Evolutionary conservation across 208 protist genomes (phyloP), one percentile per base, ranked within the genome.

Genomic region (Phytomonas sp.): DNA sequence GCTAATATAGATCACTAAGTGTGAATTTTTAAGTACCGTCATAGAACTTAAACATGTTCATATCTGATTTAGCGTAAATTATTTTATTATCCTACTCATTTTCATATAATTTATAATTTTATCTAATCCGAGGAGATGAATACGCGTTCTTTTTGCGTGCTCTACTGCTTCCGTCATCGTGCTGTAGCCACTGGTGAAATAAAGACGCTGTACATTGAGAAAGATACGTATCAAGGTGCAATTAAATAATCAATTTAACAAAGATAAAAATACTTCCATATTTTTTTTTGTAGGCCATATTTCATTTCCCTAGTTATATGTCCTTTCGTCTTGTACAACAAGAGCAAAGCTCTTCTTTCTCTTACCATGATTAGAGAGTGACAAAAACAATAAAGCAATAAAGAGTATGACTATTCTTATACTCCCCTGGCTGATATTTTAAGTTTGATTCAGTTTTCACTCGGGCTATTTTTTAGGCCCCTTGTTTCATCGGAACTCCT

Each of bases 401-500:
- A 49, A 49, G 40, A 19, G 40, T 49, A 49, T 49, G 1, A 10
- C 14, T 12, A 49, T 49, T 49, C 40, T 49, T 2, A 49, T 49
- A 49, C 40, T 19, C 40, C 19, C 40, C 40, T 49, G 12, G 1
- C 40, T 16, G 12, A 49, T 49, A 49, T 49, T 49, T 49, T 49
- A 60, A 3, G 34, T 60, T 74, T 5, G 4, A 5, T 30, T 29
- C n/a, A 12, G 75, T 69, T 30, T 76, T 30, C 71, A 73, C 71
- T 16, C 10, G 29, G 8, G 5, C 29, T 37, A 23, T 16, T 72
- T 30, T 82, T 86, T 66, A 80, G 66, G 33, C 65, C 52, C 71
- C 72, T 60, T 78, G 75, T 56, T 86, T 80, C 75, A 93, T 86
- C 30, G 84, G 74, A n/a, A 83, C 87, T 67, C 88, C 91, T 67